Percentiles rank a stretch among this genome's conserved stretches.
Evolutionary conservation across 371 early-diverging fungal species (phyloP).

Genomic region (Apophysomyces sp.): DNA sequence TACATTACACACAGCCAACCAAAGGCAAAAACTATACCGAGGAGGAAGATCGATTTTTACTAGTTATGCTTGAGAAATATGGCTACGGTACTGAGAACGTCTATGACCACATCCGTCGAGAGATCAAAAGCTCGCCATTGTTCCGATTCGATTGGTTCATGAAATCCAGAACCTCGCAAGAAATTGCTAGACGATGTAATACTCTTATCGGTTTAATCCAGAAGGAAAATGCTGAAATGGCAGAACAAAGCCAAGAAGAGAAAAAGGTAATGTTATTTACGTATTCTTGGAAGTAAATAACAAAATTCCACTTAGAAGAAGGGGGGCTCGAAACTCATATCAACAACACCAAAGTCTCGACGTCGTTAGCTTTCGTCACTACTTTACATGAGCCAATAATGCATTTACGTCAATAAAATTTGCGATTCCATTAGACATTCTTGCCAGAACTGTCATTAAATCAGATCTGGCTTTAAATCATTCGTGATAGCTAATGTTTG

Average conservation of each 20-base stretch:
- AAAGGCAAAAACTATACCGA: conserved; percentile 93
- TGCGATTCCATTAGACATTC: too few relatives aligned
- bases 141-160: conserved; percentile 98
- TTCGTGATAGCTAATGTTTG: too few relatives aligned
- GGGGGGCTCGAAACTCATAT: conserved; percentile 11
- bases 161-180: conserved; percentile 87
- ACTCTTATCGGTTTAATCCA: conserved; percentile 70
- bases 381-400: too few relatives aligned
- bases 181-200: conserved; percentile 79
- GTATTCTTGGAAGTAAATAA: background rate
- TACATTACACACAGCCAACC: conserved; percentile 77
- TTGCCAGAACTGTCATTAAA: too few relatives aligned
- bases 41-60: conserved; percentile 95
- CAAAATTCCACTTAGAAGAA: conserved; percentile 2
- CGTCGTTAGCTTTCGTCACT: conserved; percentile 11
- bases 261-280: conserved; percentile 26
- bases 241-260: conserved; percentile 39
- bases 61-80: conserved; percentile 85
- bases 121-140: conserved; percentile 78
- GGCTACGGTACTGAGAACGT: conserved; percentile 92
- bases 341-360: conserved; percentile 11
- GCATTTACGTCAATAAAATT: too few relatives aligned
- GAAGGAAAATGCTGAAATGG: conserved; percentile 56
- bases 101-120: conserved; percentile 86
- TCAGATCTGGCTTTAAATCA: too few relatives aligned